Base-by-base conservation (phyloP, 2,329 filamentous ascomycete genomes). In the Colletotrichum sp. region DNA sequence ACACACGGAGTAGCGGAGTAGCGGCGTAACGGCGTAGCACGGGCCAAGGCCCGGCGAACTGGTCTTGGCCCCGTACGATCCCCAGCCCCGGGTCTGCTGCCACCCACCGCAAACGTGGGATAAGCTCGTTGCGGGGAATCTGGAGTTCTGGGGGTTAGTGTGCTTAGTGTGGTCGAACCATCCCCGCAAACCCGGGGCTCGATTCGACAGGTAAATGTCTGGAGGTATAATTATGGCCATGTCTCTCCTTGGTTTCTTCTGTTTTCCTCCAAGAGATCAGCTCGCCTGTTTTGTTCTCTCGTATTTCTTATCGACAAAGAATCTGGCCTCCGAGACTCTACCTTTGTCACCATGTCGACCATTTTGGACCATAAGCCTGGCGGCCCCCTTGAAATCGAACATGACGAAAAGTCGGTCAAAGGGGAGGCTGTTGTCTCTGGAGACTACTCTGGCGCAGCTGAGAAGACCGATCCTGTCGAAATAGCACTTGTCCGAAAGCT, bases 401-500 rank as follows among this genome's bases (percentile, higher is more conserved):
- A 62, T 52, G 69, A 69, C 30, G 74, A 73, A 59, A 72, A 76
- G 26, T 76, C 60, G 65, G 62, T 59, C 34, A 62, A 71, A 28
- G 71, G 26, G 7, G 64, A 73, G 30, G 44, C 55, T 30, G 32
- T 44, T 16, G 32, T 65, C n/a, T 55, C 64, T 12, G 70, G 74
- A 4, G 70, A 76, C 15, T 72, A 73, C 70, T 76, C 71, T 10
- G 80, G 80, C 15, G 79, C 77, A 10, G 84, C 85, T 16, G 44
- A 21, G 16, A 81, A 81, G 44, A 78, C 75, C 2, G 76, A 79
- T 30, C 80, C 79, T 28, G 77, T 69, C 4, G 80, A 81, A 68
- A 81, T 80, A 39, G 76, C 78, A 3, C 75, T 81, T 3, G 80
- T 81, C 7, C 62, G 80, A 8, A 80, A 80, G 74, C 72, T 81